Percentiles rank a stretch among this genome's conserved stretches.
These are phyloP conservation scores for Zoysia japonica DNA, from an alignment of 176 grass and related monocot species.

Conservation along the genomic window DNA sequence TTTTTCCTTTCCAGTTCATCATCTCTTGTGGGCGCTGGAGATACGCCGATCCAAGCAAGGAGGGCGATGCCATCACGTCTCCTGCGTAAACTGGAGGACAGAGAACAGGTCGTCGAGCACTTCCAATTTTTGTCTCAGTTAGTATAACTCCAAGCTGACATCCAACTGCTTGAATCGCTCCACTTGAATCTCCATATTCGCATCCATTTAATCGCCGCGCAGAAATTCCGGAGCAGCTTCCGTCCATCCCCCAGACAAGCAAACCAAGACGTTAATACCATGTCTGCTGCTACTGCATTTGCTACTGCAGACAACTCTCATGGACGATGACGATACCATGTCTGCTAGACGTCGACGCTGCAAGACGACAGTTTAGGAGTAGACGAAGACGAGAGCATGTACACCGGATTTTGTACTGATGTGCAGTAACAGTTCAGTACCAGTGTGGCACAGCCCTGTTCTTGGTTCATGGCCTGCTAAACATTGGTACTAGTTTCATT, in stretches of 20 bases:
- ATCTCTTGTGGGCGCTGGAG: not conserved
- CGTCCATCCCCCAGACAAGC: no score
- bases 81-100: not conserved
- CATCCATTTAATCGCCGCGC: not conserved
- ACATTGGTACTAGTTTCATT: not conserved
- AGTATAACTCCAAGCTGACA: not conserved
- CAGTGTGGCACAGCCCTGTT: not conserved
- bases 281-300: not conserved
- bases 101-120: not conserved
- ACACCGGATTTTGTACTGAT: constrained; percentile 6
- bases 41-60: not conserved
- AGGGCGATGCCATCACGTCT: not conserved
- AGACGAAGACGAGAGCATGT: not conserved
- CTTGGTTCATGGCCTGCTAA: no score
- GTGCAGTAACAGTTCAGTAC: not conserved
- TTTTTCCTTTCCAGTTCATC: not conserved
- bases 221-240: no score
- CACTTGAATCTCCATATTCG: not conserved
- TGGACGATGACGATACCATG: not conserved
- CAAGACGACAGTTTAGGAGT: constrained; percentile 5
- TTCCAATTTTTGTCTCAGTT: not conserved
- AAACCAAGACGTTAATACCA: not conserved
- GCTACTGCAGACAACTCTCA: not conserved
- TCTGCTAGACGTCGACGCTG: not conserved
- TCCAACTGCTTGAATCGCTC: not conserved